phyloP scores from a whole-genome alignment of 768 basidiomycete genomes.

The Phanerodontia chrysosporium region DNA sequence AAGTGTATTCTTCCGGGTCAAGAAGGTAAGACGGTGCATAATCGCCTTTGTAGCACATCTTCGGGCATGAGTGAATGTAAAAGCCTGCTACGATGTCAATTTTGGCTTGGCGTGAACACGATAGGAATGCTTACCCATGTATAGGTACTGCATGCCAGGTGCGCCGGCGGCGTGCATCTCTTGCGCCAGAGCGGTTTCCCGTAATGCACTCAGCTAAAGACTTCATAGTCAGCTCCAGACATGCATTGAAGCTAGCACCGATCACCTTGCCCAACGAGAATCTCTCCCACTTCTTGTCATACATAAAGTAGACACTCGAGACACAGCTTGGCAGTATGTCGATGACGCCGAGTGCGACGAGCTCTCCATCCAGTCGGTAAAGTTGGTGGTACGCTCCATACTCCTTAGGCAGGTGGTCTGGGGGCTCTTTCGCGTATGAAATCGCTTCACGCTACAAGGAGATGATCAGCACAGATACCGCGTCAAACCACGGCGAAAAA shows the following conservation, averaged over 20 bases:
- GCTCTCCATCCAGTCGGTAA: conserved; percentile 74
- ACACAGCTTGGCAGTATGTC: conserved; percentile 88
- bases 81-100: conserved; percentile 53
- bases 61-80: conserved; percentile 87
- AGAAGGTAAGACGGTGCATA: conserved; percentile 84
- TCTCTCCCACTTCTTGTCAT: conserved; percentile 64
- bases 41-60: conserved; percentile 97
- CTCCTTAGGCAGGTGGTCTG: conserved; percentile 57
- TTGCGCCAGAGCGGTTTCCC: conserved; percentile 69
- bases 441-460: conserved; percentile 51
- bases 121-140: conserved; percentile 66
- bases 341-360: conserved; percentile 84
- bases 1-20: conserved; percentile 81
- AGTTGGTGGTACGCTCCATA: conserved; percentile 95
- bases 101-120: neutral
- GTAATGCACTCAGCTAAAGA: conserved; percentile 72
- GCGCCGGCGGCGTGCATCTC: conserved; percentile 75
- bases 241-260: neutral
- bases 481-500: neutral
- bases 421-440: conserved; percentile 45
- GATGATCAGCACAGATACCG: neutral
- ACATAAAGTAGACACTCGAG: conserved; percentile 88
- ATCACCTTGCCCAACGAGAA: conserved; percentile 75
- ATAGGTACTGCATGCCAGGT: conserved; percentile 59
- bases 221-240: neutral